Evolutionary conservation across 345 rosid species (phyloP).

Genomic region (Durio zibethinus): DNA sequence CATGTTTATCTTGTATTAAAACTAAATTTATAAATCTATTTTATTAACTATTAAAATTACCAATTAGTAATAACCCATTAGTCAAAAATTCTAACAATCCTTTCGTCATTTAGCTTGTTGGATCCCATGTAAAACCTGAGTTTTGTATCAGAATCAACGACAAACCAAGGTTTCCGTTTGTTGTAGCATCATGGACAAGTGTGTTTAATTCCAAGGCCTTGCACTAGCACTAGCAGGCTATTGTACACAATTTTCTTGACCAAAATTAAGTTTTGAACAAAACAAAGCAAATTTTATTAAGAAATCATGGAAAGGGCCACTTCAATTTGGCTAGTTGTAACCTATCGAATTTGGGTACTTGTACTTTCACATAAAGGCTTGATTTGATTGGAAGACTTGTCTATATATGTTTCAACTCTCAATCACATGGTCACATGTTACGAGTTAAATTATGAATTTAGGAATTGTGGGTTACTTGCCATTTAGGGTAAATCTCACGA

Average conservation of each 20-base stretch:
- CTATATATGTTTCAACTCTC: neutral
- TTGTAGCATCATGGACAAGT: neutral
- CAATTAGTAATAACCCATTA: too few relatives aligned
- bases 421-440: neutral
- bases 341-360: neutral
- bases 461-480: slow-evolving; percentile 4
- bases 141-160: neutral
- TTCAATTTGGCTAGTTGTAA: neutral
- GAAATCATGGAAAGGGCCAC: neutral
- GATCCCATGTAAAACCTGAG: too few relatives aligned
- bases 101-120: too few relatives aligned
- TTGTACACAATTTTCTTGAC: neutral
- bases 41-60: too few relatives aligned
- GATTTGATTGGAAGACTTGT: neutral
- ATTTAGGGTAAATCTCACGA: neutral
- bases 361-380: neutral
- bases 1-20: too few relatives aligned
- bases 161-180: neutral
- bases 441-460: neutral
- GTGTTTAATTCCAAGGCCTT: neutral
- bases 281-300: neutral
- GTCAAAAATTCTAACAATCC: too few relatives aligned
- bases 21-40: too few relatives aligned
- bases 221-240: neutral
- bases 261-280: neutral